Percentiles rank a stretch among this genome's conserved stretches.
phyloP scores from a whole-genome alignment of 352 stramenopile species.

The Globisporangium uncinulatum region DNA sequence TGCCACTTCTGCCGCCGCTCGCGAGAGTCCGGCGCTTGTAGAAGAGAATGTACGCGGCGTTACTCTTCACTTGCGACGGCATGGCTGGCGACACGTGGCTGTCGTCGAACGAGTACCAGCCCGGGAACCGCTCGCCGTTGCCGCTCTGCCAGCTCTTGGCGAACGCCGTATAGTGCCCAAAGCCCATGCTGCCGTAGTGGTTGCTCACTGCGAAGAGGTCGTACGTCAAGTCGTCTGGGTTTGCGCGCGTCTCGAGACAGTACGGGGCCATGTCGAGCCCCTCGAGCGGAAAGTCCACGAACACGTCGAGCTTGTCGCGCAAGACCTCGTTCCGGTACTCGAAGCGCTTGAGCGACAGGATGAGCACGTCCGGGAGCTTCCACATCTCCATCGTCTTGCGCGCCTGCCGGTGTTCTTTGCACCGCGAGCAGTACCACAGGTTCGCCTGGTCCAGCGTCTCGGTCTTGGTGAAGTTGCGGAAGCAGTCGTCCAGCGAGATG shows the following conservation, averaged over 20 bases:
- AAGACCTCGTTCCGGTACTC: slow-evolving; percentile 83
- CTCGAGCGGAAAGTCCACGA: slow-evolving; percentile 86
- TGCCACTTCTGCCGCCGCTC: not conserved
- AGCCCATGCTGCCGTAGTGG: slow-evolving; percentile 87
- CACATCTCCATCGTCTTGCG: slow-evolving; percentile 81
- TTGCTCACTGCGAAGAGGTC: slow-evolving; percentile 89
- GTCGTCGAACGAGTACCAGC: slow-evolving; percentile 86
- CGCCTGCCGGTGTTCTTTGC: slow-evolving; percentile 72
- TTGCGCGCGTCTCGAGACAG: slow-evolving; percentile 48
- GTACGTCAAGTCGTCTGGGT: slow-evolving; percentile 51
- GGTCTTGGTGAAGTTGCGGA: slow-evolving; percentile 81
- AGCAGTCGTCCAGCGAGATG: slow-evolving; percentile 71
- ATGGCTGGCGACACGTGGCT: slow-evolving; percentile 58
- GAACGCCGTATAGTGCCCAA: slow-evolving; percentile 89
- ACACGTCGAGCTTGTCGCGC: slow-evolving; percentile 78
- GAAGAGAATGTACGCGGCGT: slow-evolving; percentile 86
- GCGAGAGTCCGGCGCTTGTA: slow-evolving; percentile 72
- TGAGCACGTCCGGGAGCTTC: slow-evolving; percentile 72
- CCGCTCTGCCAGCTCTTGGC: slow-evolving; percentile 61
- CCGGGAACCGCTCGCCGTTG: slow-evolving; percentile 44
- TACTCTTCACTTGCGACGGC: slow-evolving; percentile 61
- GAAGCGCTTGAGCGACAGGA: slow-evolving; percentile 87
- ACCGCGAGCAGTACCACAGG: slow-evolving; percentile 79
- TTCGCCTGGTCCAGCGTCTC: slow-evolving; percentile 83
- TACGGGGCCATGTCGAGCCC: slow-evolving; percentile 77